These are phyloP conservation scores for Neurospora terricola DNA, from an alignment of 495 filamentous ascomycete species.

Conservation along the genomic window DNA sequence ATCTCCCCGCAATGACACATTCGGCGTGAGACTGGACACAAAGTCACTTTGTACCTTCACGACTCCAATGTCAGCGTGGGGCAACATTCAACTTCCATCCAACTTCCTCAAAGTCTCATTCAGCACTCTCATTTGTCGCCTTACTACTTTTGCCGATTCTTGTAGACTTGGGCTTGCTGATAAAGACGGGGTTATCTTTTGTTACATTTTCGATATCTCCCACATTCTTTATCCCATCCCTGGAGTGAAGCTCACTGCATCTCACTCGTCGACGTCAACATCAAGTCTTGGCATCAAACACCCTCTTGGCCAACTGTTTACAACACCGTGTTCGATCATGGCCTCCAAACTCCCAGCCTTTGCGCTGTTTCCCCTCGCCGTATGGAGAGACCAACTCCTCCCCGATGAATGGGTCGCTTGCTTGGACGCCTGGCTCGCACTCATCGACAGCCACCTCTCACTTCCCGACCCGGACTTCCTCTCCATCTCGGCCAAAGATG, in stretches of 20 bases:
- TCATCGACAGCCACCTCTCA: conserved; percentile 54
- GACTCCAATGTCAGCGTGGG: not conserved
- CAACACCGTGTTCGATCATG: conserved; percentile 2
- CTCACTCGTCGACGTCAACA: not conserved
- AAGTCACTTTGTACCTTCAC: conserved; percentile 1
- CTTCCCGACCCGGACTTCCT: conserved; percentile 44
- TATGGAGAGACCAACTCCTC: conserved; percentile 53
- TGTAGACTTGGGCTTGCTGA: not conserved
- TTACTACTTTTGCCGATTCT: not conserved
- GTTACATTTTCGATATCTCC: not conserved
- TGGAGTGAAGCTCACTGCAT: not conserved
- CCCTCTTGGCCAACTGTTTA: not conserved
- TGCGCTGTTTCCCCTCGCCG: conserved; percentile 63
- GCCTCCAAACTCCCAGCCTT: conserved; percentile 47
- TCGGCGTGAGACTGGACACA: conserved; percentile 11
- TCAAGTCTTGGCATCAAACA: not conserved
- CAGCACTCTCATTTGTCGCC: not conserved
- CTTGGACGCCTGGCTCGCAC: conserved; percentile 63
- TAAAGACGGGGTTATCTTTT: not conserved
- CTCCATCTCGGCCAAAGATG: conserved; percentile 39
- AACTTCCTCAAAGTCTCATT: too few relatives aligned
- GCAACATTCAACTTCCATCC: not conserved
- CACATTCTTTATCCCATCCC: not conserved
- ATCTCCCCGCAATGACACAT: conserved; percentile 24
- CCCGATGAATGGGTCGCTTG: conserved; percentile 69